These are phyloP conservation scores for Akebia trifoliata DNA, from an alignment of 164 flowering plant species.

Conservation along the genomic window DNA sequence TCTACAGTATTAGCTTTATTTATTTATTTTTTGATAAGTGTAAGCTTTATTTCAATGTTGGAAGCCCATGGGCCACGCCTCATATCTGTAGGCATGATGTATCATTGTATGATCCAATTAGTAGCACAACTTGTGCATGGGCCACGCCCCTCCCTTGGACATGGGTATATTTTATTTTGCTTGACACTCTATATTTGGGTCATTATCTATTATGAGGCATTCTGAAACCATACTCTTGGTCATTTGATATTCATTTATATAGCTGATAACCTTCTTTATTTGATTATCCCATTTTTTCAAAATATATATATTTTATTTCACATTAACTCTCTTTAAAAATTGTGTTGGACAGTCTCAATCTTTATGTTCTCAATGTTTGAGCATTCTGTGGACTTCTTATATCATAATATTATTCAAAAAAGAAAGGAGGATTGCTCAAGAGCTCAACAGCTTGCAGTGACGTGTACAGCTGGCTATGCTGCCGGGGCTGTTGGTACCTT, in stretches of 20 bases:
- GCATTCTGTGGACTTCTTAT: slow-evolving; percentile 71
- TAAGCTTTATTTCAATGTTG: too few species aligned
- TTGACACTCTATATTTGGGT: too few species aligned
- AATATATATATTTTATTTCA: not conserved
- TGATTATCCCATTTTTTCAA: not conserved
- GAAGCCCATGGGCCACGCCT: too few species aligned
- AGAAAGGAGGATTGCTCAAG: slow-evolving; percentile 77
- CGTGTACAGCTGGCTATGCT: slow-evolving; percentile 83
- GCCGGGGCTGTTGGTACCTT: slow-evolving; percentile 77
- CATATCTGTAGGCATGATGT: too few species aligned
- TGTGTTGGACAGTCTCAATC: slow-evolving; percentile 56
- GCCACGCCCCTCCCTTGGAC: too few species aligned
- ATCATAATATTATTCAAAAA: slow-evolving; percentile 42
- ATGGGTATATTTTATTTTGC: too few species aligned
- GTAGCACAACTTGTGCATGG: too few species aligned
- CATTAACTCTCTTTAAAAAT: slow-evolving; percentile 1
- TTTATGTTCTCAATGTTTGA: slow-evolving; percentile 91
- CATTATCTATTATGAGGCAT: too few species aligned
- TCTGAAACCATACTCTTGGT: not conserved
- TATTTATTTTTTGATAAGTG: too few species aligned
- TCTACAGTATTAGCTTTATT: too few species aligned
- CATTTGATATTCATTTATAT: not conserved
- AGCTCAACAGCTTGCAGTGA: slow-evolving; percentile 79
- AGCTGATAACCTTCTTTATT: not conserved
- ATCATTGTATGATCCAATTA: too few species aligned